Base-by-base conservation (phyloP, 176 grass and related monocot genomes). In the Guadua angustifolia region DNA sequence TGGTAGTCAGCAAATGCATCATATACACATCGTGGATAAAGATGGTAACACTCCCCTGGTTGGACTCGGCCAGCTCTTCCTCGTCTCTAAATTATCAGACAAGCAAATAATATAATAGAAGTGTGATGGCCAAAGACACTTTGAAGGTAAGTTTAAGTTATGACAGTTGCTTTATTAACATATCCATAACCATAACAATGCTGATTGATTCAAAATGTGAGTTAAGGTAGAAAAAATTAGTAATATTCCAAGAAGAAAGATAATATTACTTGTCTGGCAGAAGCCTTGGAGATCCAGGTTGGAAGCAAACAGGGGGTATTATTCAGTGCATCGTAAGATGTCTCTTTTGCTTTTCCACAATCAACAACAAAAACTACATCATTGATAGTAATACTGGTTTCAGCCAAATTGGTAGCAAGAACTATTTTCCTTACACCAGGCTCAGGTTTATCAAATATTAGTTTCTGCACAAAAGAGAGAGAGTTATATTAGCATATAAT, bases 371-470 rank as follows among this genome's bases (percentile, higher is more conserved):
- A 99, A 59, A 99, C 93, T 21, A 99, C 96, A 69, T 99, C 96
- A 42, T 99, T 99, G 62, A 99, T 99, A 47, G 96, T 99, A 81
- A 99, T 99, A 84, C 96, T 99, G 43, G 96, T 99, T 80, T 99
- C 96, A 46, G 96, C 96, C 85, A 99, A 90, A 87, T 99, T 99
- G 42, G 96, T 99, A 26, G 96, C 96, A 53, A 99, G 89, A 84
- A 99, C 96, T 79, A 99, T 95, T 89, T 99, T 99, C 83, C 96
- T 95, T 71, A 95, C 86, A 66, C 93, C 96, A 89, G 90, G 84
- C 80, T 87, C 82, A 40, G 96, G 93, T 57, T 79, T 99, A 46
- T 94, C 89, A 81, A 99, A 99, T 76, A 99, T 99, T 79, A 99
- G 69, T 92, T 95, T 95, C 96, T 99, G 93, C 82, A 92, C 1